A percentile compares a stretch with the other conserved stretches of the same genome.
These are phyloP conservation scores for Saururus chinensis DNA, from an alignment of 164 flowering plant genomes.

Conservation along the genomic window DNA sequence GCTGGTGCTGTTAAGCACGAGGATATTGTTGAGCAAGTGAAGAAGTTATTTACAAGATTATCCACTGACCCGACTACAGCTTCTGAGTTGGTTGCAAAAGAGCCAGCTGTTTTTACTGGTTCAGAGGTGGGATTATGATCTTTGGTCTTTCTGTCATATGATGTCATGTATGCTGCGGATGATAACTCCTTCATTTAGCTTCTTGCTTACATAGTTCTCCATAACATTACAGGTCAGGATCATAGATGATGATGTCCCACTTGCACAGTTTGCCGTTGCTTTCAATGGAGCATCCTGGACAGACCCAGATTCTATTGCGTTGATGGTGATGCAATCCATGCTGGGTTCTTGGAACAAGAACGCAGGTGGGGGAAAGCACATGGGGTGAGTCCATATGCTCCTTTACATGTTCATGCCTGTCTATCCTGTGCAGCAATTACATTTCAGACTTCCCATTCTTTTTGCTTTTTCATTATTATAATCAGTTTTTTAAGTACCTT, in stretches of 20 bases:
- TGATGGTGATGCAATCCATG: slow-evolving; percentile 96
- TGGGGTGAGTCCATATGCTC: slow-evolving; percentile 57
- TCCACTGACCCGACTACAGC: slow-evolving; percentile 75
- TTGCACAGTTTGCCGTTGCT: slow-evolving; percentile 97
- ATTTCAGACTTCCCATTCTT: neutral
- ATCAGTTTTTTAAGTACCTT: neutral
- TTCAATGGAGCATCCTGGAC: slow-evolving; percentile 95
- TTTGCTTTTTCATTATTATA: neutral
- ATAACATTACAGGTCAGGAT: slow-evolving; percentile 60
- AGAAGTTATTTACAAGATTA: slow-evolving; percentile 67
- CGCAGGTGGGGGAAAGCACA: slow-evolving; percentile 82
- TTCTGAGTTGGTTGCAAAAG: slow-evolving; percentile 58
- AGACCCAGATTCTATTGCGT: slow-evolving; percentile 94
- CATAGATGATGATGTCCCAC: slow-evolving; percentile 74
- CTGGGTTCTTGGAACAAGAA: slow-evolving; percentile 87
- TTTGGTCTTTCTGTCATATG: neutral
- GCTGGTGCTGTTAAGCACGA: slow-evolving; percentile 96
- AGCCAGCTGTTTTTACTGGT: slow-evolving; percentile 85
- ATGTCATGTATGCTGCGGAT: neutral
- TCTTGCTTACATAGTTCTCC: neutral
- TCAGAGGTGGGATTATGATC: slow-evolving; percentile 61
- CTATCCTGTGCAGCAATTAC: neutral
- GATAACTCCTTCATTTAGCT: neutral
- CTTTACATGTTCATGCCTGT: neutral
- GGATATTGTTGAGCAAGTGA: slow-evolving; percentile 80